Evolutionary conservation across 768 basidiomycete genomes (phyloP).

Genomic region (Sporobolomyces phaffii): DNA sequence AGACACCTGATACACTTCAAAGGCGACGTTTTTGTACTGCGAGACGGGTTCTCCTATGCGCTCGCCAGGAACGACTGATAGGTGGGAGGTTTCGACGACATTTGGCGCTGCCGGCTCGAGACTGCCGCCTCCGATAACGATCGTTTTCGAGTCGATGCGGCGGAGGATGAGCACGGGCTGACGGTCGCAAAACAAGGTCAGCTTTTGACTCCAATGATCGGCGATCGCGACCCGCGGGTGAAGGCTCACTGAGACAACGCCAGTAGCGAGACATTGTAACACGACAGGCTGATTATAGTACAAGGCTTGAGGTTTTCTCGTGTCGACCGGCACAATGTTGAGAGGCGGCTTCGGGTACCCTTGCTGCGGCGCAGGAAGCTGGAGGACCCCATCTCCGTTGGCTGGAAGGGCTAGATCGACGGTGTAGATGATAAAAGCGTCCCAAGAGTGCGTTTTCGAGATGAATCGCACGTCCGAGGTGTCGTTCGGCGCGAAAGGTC

Average conservation of each 20-base stretch:
- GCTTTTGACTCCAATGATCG: too few relatives aligned
- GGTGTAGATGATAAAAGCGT: constrained; percentile 95
- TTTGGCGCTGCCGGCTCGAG: constrained; percentile 68
- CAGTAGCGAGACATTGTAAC: constrained; percentile 86
- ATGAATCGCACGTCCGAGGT: constrained; percentile 53
- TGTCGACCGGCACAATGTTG: constrained; percentile 72
- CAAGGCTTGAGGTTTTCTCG: constrained; percentile 74
- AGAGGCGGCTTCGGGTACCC: constrained; percentile 89
- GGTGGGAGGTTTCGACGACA: constrained; percentile 61
- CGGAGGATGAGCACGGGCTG: constrained; percentile 82
- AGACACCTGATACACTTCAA: constrained; percentile 65
- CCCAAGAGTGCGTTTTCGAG: constrained; percentile 83
- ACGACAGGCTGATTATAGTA: constrained; percentile 97
- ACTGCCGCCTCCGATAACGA: constrained; percentile 81
- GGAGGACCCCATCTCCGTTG: constrained; percentile 67
- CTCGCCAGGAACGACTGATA: constrained; percentile 75
- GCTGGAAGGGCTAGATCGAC: constrained; percentile 82
- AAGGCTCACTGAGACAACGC: constrained; percentile 61
- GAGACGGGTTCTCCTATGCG: constrained; percentile 90
- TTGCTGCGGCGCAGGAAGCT: constrained; percentile 72
- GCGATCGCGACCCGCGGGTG: background rate
- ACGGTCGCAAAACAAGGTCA: background rate
- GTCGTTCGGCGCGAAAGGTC: constrained; percentile 63
- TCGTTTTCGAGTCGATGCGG: constrained; percentile 83
- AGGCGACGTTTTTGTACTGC: constrained; percentile 90